These are phyloP conservation scores for Flammula alnicola DNA, from an alignment of 1,284 basidiomycete species.

Conservation along the genomic window DNA sequence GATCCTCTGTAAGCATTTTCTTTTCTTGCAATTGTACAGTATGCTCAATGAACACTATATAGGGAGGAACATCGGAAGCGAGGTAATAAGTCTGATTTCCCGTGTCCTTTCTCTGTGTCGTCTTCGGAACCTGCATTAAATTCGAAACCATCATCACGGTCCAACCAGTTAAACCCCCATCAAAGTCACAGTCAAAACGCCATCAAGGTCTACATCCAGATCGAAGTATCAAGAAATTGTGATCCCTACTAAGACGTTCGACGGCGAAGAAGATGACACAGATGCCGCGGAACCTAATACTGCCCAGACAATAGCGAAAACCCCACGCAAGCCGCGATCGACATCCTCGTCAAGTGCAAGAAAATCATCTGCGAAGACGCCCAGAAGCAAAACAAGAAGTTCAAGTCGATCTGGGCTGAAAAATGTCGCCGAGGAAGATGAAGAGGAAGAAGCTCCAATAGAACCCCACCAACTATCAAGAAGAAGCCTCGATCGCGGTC, in stretches of 20 bases:
- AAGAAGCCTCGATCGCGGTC: slow-evolving; percentile 26
- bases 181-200: slow-evolving; percentile 30
- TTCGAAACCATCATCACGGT: slow-evolving; percentile 28
- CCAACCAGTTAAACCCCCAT: slow-evolving; percentile 28
- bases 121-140: no score
- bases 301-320: slow-evolving; percentile 22
- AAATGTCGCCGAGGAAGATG: slow-evolving; percentile 32
- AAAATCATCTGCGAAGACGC: slow-evolving; percentile 31
- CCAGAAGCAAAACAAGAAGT: slow-evolving; percentile 31
- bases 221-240: slow-evolving; percentile 36
- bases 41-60: slow-evolving; percentile 10
- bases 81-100: slow-evolving; percentile 45
- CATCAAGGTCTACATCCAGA: slow-evolving; percentile 29
- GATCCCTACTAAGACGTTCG: slow-evolving; percentile 39
- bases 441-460: slow-evolving; percentile 22
- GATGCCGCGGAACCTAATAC: slow-evolving; percentile 20
- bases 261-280: slow-evolving; percentile 35
- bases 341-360: slow-evolving; percentile 19
- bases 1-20: slow-evolving; percentile 65
- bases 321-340: slow-evolving; percentile 27
- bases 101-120: slow-evolving; percentile 58
- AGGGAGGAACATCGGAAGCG: slow-evolving; percentile 73
- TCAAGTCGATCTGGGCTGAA: slow-evolving; percentile 33
- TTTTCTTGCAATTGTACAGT: neutral
- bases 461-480: slow-evolving; percentile 17